Evolutionary conservation across 1,284 basidiomycete genomes (phyloP).

Genomic region (Sanghuangporus weigelae): DNA sequence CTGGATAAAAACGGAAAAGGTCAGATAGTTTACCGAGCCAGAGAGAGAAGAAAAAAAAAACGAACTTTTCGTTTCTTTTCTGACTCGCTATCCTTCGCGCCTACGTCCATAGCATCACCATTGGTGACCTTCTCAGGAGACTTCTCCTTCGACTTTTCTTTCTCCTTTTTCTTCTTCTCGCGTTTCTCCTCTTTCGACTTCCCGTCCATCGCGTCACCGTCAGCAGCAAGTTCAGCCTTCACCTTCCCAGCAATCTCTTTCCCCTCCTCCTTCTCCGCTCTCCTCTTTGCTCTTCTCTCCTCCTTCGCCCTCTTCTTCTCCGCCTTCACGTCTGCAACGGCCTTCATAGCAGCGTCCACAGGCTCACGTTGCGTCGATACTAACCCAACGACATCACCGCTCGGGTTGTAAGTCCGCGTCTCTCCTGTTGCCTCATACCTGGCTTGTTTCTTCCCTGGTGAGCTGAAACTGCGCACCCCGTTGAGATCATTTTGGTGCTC

Average conservation of each 20-base stretch:
- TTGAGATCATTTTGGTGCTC: constrained; percentile 78
- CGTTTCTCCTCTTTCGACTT: constrained; percentile 29
- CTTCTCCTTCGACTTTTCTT: constrained; percentile 28
- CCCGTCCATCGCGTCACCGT: constrained; percentile 29
- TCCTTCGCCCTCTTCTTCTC: constrained; percentile 46
- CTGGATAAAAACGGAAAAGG: not conserved
- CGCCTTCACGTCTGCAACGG: constrained; percentile 65
- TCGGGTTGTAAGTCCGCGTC: constrained; percentile 76
- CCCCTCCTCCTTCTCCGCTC: not conserved
- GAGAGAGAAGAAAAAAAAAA: not conserved
- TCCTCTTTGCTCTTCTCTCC: constrained; percentile 30
- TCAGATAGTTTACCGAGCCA: not conserved
- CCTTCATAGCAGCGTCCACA: constrained; percentile 58
- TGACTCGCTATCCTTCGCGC: constrained; percentile 28
- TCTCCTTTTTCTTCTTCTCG: constrained; percentile 62
- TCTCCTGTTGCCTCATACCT: constrained; percentile 77
- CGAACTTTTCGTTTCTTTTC: constrained; percentile 28
- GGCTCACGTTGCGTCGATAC: constrained; percentile 81
- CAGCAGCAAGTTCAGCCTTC: not conserved
- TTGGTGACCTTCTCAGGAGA: not conserved
- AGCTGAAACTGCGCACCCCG: constrained; percentile 56
- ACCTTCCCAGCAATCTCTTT: not conserved
- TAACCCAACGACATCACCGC: constrained; percentile 73
- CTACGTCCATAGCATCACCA: not conserved
- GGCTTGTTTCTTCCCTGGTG: constrained; percentile 63